A percentile compares a stretch with the other conserved stretches of the same genome.
phyloP scores from a whole-genome alignment of 495 filamentous ascomycete genomes.

The Aspergillus incahuasiensis region DNA sequence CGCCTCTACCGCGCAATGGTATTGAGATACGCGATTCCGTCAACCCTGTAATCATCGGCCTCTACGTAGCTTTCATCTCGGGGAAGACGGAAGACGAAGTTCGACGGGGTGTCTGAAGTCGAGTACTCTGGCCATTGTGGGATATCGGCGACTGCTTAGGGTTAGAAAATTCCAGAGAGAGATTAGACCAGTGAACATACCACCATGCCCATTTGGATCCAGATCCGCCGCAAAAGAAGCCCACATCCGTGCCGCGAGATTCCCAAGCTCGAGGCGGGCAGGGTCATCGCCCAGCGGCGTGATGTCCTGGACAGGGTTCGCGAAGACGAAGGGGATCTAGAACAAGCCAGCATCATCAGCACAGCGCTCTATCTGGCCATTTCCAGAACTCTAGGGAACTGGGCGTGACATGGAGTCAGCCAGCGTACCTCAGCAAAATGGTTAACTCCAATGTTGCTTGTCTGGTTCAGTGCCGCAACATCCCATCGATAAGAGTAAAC shows the following conservation, averaged over 20 bases:
- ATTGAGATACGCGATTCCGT: constrained; percentile 31
- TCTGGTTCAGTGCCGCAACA: constrained; percentile 27
- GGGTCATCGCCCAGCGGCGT: constrained; percentile 30
- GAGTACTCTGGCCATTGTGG: constrained; percentile 27
- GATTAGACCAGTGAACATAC: constrained; percentile 14
- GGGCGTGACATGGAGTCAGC: background rate
- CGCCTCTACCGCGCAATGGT: constrained; percentile 23
- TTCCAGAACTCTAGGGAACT: too few species aligned
- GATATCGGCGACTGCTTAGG: constrained; percentile 19
- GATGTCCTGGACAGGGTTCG: constrained; percentile 43
- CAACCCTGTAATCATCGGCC: constrained; percentile 25
- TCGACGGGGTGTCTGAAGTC: constrained; percentile 2
- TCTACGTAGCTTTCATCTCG: constrained; percentile 30
- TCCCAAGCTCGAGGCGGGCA: constrained; percentile 25
- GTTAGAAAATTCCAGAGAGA: background rate
- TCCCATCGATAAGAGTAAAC: constrained; percentile 58
- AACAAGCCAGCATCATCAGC: background rate
- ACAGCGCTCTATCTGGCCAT: too few species aligned
- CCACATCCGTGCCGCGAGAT: constrained; percentile 51
- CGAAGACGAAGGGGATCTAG: constrained; percentile 44
- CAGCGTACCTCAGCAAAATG: constrained; percentile 34
- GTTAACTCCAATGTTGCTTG: constrained; percentile 29
- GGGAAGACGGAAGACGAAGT: constrained; percentile 35
- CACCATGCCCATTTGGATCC: constrained; percentile 44
- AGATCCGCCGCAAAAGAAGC: constrained; percentile 47